Evolutionary conservation across 495 filamentous ascomycete species (phyloP).

Genomic region (Xylaria palmicola): DNA sequence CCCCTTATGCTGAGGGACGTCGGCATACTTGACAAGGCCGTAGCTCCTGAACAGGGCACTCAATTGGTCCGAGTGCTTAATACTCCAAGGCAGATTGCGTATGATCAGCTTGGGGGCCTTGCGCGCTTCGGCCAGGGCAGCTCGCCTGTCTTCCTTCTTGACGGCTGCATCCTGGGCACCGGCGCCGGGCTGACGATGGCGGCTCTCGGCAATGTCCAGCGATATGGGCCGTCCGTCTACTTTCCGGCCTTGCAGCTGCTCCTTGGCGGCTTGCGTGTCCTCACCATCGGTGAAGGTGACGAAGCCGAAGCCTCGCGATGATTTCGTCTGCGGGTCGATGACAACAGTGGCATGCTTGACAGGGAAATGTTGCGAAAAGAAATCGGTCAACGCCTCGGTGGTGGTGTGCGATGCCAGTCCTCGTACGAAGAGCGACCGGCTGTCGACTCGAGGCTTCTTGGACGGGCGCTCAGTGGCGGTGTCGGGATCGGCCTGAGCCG

Average conservation of each 20-base stretch:
- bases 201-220: constrained; percentile 82
- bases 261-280: constrained; percentile 76
- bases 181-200: constrained; percentile 63
- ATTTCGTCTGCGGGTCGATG: constrained; percentile 73
- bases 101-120: constrained; percentile 85
- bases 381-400: constrained; percentile 75
- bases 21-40: constrained; percentile 82
- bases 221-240: constrained; percentile 78
- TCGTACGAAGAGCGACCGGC: constrained; percentile 84
- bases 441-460: constrained; percentile 46
- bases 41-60: constrained; percentile 74
- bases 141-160: constrained; percentile 59
- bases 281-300: constrained; percentile 93
- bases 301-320: constrained; percentile 90
- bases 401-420: constrained; percentile 76
- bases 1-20: constrained; percentile 71
- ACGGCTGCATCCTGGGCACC: constrained; percentile 35
- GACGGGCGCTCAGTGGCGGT: constrained; percentile 32
- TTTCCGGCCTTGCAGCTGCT: constrained; percentile 70
- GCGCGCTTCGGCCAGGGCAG: constrained; percentile 51
- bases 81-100: constrained; percentile 93
- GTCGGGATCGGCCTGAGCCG: constrained; percentile 20
- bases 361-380: constrained; percentile 91
- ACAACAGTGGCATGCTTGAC: constrained; percentile 93
- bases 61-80: constrained; percentile 81